Percentiles rank a stretch among this genome's conserved stretches.
phyloP scores from a whole-genome alignment of 164 flowering plant genomes.

The Stephania cephalantha region DNA sequence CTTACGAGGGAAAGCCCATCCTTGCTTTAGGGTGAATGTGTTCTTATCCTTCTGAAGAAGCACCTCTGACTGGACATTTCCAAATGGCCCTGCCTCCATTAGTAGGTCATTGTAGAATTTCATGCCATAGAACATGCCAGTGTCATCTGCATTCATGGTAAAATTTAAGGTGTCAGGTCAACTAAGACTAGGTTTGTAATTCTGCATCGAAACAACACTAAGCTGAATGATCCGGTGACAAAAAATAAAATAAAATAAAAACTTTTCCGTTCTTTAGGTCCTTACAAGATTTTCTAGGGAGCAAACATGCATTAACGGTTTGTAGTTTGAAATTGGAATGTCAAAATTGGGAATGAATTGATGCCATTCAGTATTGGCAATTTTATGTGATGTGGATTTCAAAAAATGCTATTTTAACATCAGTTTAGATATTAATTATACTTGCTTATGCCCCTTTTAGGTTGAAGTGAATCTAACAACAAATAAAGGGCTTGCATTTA shows the following conservation, averaged over 20 bases:
- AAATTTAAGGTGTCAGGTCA: slow-evolving; percentile 6
- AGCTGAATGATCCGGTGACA: background rate
- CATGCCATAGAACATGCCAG: slow-evolving; percentile 82
- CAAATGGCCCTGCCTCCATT: slow-evolving; percentile 70
- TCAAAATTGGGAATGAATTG: no score
- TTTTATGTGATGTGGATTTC: no score
- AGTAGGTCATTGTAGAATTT: slow-evolving; percentile 74
- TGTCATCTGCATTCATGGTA: slow-evolving; percentile 57
- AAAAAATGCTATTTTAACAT: no score
- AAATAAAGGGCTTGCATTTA: background rate
- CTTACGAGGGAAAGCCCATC: slow-evolving; percentile 81
- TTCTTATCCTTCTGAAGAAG: slow-evolving; percentile 56
- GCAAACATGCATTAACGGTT: no score
- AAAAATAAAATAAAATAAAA: no score
- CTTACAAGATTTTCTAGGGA: no score
- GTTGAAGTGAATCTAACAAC: background rate
- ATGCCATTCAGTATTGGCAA: no score
- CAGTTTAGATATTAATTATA: no score
- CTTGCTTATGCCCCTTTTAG: no score
- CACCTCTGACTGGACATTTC: slow-evolving; percentile 78
- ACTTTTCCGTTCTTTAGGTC: no score
- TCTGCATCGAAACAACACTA: background rate
- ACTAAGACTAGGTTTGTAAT: background rate
- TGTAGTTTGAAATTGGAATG: no score
- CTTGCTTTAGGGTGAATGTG: slow-evolving; percentile 62